Conservation (phyloP, 495 filamentous ascomycete genomes). For the Hypoxylon intermedium region DNA sequence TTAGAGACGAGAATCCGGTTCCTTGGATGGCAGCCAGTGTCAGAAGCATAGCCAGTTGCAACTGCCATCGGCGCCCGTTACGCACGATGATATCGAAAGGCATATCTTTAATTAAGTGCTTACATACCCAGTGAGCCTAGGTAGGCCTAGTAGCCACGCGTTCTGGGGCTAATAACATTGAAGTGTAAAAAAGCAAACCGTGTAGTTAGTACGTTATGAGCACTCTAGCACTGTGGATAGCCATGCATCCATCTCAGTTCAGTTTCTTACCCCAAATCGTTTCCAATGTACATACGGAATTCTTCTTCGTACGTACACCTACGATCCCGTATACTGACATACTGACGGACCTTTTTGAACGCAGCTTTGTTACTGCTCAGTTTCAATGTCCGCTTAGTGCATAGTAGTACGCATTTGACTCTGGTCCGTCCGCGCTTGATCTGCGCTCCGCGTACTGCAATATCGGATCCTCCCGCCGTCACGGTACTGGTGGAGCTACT, state of each 20-base stretch:
- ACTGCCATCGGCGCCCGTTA: no score
- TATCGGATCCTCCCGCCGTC: slow-evolving; percentile 33
- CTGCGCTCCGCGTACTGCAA: slow-evolving; percentile 17
- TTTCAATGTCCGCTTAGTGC: not conserved
- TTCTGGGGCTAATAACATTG: no score
- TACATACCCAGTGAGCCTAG: no score
- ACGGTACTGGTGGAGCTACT: slow-evolving; percentile 3
- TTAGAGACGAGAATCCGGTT: no score
- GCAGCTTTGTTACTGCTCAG: not conserved
- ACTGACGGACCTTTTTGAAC: not conserved
- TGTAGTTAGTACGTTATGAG: no score
- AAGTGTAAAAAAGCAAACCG: not conserved
- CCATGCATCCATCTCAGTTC: not conserved
- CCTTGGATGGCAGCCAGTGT: no score
- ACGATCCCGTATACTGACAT: no score
- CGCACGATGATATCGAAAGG: no score
- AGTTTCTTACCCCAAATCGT: not conserved
- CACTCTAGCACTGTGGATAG: not conserved
- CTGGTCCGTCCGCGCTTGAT: not conserved
- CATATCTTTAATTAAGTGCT: no score
- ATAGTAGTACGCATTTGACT: not conserved
- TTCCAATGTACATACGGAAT: not conserved
- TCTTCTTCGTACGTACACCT: no score
- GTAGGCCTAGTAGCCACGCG: no score
- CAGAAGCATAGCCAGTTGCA: no score